Conservation (phyloP, 352 stramenopile species). For the Phytophthora vignae region DNA sequence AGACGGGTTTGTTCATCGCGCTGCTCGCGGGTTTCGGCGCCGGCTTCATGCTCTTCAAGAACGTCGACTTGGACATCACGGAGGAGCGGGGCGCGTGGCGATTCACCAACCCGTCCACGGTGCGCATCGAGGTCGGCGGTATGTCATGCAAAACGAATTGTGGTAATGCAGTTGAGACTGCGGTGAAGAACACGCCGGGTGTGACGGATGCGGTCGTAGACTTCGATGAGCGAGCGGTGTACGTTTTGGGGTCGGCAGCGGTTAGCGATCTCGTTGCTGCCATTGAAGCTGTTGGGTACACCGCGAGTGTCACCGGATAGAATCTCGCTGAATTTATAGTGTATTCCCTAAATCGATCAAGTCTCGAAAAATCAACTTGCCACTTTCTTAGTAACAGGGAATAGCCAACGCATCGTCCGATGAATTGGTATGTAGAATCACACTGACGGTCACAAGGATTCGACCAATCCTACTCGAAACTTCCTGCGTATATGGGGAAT, state of each 20-base stretch:
- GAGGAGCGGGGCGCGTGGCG: slow-evolving; percentile 62
- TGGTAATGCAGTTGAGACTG: slow-evolving; percentile 86
- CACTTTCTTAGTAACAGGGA: no score
- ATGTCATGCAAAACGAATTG: slow-evolving; percentile 96
- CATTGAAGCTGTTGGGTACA: slow-evolving; percentile 64
- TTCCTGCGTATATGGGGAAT: no score
- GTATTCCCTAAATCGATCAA: not conserved
- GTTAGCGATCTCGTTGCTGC: slow-evolving; percentile 54
- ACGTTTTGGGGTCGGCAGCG: slow-evolving; percentile 58
- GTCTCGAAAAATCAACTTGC: not conserved
- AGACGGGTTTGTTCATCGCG: slow-evolving; percentile 67
- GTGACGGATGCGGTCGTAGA: slow-evolving; percentile 73
- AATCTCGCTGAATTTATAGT: not conserved
- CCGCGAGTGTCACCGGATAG: slow-evolving; percentile 39
- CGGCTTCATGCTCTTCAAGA: slow-evolving; percentile 71
- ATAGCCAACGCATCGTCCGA: no score
- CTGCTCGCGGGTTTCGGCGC: slow-evolving; percentile 63
- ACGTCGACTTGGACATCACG: slow-evolving; percentile 56
- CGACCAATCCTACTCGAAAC: no score
- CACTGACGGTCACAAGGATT: no score
- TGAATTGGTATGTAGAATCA: no score
- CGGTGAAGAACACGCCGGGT: slow-evolving; percentile 57
- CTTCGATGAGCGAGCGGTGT: slow-evolving; percentile 67
- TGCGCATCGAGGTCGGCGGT: slow-evolving; percentile 76
- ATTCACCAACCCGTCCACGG: slow-evolving; percentile 59